phyloP scores from a whole-genome alignment of 129 eudicot species.

The Arctium lappa region DNA sequence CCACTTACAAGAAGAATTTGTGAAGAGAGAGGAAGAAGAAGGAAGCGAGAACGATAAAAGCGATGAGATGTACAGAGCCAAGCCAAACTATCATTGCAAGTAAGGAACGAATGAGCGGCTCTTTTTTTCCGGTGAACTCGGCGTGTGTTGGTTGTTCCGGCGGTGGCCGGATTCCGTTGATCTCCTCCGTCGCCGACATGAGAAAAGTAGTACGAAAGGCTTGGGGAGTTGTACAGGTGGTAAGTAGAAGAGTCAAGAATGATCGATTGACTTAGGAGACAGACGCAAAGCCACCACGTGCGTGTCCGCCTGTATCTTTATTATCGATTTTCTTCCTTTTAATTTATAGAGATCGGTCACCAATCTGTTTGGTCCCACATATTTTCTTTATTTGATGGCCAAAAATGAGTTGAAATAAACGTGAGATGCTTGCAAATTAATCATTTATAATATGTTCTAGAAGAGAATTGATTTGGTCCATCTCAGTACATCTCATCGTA shows the following conservation, averaged over 20 bases:
- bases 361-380: background rate
- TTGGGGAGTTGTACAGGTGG: slow-evolving; percentile 6
- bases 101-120: slow-evolving; percentile 30
- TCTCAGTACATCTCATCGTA: no score
- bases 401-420: no score
- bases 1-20: slow-evolving; percentile 45
- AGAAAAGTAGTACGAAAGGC: slow-evolving; percentile 11
- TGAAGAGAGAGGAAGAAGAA: slow-evolving; percentile 59
- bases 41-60: slow-evolving; percentile 39
- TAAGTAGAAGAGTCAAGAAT: slow-evolving; percentile 21
- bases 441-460: no score
- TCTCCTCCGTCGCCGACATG: slow-evolving; percentile 17
- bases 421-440: no score
- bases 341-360: slow-evolving; percentile 13
- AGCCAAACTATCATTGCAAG: slow-evolving; percentile 60
- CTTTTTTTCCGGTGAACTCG: slow-evolving; percentile 52
- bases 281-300: background rate
- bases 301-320: background rate
- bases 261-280: slow-evolving; percentile 2
- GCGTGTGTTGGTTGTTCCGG: slow-evolving; percentile 25
- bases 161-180: slow-evolving; percentile 15
- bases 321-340: background rate
- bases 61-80: slow-evolving; percentile 58
- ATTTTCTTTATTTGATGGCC: no score
- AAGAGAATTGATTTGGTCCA: no score